Conservation (phyloP, 1,139 yeast species). For the Saccharomyces hybrid region DNA sequence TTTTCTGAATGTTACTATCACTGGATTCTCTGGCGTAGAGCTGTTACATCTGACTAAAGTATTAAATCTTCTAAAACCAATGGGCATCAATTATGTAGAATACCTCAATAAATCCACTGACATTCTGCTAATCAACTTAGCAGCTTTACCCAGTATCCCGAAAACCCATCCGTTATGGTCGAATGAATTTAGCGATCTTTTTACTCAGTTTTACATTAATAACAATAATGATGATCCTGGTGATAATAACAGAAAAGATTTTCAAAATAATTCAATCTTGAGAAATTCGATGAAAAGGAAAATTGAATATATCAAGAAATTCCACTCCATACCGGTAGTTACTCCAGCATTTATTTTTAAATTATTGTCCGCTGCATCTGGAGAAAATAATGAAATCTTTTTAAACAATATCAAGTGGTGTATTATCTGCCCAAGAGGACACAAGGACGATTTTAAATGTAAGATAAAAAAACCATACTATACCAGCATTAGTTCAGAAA, state of each 20-base stretch:
- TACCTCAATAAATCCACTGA: conserved; percentile 52
- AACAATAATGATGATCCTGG: neutral
- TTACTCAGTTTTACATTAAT: conserved; percentile 11
- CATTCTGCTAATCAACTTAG: conserved; percentile 52
- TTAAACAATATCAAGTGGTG: conserved; percentile 30
- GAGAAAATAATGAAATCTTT: conserved; percentile 7
- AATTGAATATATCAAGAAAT: conserved; percentile 40
- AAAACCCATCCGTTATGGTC: conserved; percentile 28
- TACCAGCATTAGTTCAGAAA: conserved; percentile 1
- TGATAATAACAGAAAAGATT: neutral
- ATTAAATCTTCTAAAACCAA: conserved; percentile 36
- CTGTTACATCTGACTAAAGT: conserved; percentile 64
- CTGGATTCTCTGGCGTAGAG: conserved; percentile 84
- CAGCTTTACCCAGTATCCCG: conserved; percentile 31
- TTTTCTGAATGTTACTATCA: conserved; percentile 48
- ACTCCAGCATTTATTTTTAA: conserved; percentile 29
- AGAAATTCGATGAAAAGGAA: conserved; percentile 30
- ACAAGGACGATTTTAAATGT: conserved; percentile 16
- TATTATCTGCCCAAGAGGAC: conserved; percentile 27
- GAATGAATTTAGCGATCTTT: conserved; percentile 26
- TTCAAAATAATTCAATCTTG: conserved; percentile 19
- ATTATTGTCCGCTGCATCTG: conserved; percentile 12
- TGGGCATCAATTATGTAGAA: conserved; percentile 45
- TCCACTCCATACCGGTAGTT: conserved; percentile 35
- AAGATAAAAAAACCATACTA: conserved; percentile 5